Evolutionary conservation across 1,284 basidiomycete genomes (phyloP), one percentile per base, ranked within the genome.

Genomic region (Pulveroboletus sp.): DNA sequence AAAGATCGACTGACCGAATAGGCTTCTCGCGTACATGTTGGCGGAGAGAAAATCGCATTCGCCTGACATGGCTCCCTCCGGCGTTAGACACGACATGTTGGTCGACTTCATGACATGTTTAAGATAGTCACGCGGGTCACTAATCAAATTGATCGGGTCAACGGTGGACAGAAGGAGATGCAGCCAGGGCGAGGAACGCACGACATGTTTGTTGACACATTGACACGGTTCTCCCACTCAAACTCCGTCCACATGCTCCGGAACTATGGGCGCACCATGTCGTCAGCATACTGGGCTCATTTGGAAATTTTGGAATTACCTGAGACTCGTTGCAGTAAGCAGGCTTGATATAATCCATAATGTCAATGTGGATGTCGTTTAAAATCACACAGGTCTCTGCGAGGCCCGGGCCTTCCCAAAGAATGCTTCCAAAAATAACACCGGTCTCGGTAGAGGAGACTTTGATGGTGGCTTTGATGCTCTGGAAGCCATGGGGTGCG

Each of bases 261-360:
- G 85, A 96, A 96, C 90, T 94, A 33, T 36, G 25, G 36, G 18
- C 22, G 35, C n/a, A 12, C n/a, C 43, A 29, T 40, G 28, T 42
- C 43, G 35, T 66, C 33, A 62, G 39, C 28, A 28, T 8, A 15
- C 22, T 22, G 12, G 22, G 18, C 20, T 8, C 28, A 17, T 24
- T 18, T 22, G 20, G 20, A 29, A 35, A 14, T 22, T 33, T 0
- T n/a, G 1, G 7, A 20, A 26, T 58, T 69, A 93, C 93, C 84
- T 96, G 92, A 31, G 91, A 87, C 74, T 99, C 96, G 57, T 90
- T 97, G 76, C 95, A 97, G 70, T 92, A 92, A 5, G 95, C 94
- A 0, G 96, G 96, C 73, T 97, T 94, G 79, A 99, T 99, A 75
- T 98, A 99, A 74, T 98, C 96, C 92, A 99, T 96, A 65, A 99